A percentile compares a stretch with the other conserved stretches of the same genome.
phyloP scores from a whole-genome alignment of 2,329 filamentous ascomycete genomes.

The Chrysosporium queenslandicum region DNA sequence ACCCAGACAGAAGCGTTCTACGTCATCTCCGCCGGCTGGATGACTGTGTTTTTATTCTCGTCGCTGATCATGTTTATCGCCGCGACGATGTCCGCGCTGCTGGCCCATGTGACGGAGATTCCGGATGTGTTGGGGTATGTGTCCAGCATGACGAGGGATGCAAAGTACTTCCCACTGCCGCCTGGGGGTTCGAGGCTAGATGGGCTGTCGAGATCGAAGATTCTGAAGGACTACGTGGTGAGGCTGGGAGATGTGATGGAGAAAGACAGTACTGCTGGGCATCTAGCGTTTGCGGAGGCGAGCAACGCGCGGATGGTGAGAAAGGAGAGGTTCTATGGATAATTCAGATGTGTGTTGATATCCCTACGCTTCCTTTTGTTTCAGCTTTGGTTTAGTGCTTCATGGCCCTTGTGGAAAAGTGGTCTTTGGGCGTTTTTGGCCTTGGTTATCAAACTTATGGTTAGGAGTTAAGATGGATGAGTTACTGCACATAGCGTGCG shows the following conservation, averaged over 20 bases:
- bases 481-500: too few relatives aligned
- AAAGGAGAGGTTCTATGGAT: not conserved
- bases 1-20: not conserved
- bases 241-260: conserved; percentile 9
- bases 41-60: conserved; percentile 4
- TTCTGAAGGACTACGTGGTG: conserved; percentile 1
- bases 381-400: too few relatives aligned
- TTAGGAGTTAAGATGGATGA: too few relatives aligned
- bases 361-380: too few relatives aligned
- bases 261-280: not conserved
- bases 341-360: too few relatives aligned
- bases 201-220: conserved; percentile 6
- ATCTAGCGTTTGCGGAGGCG: conserved; percentile 9
- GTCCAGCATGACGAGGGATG: conserved; percentile 9
- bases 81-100: not conserved
- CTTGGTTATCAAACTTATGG: too few relatives aligned
- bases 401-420: too few relatives aligned
- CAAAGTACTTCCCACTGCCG: conserved; percentile 7
- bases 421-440: too few relatives aligned
- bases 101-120: conserved; percentile 4
- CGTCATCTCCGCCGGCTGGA: not conserved
- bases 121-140: conserved; percentile 10
- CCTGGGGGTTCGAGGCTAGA: conserved; percentile 2
- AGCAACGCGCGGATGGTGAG: not conserved
- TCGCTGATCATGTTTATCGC: conserved; percentile 8